Evolutionary conservation across 2,329 filamentous ascomycete species (phyloP).

Genomic region (Arthroderma uncinatum): DNA sequence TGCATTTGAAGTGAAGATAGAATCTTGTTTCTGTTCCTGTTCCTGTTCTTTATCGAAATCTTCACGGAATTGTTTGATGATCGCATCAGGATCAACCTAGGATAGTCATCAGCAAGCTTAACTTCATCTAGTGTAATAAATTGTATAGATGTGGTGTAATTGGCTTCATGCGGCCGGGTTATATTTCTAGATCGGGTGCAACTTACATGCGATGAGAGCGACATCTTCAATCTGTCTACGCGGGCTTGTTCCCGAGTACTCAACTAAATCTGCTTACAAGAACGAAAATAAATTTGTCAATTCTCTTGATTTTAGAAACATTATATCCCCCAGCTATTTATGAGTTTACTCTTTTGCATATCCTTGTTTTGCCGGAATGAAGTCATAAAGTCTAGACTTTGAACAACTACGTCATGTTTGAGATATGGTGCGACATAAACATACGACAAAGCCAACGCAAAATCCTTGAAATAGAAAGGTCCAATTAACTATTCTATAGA

Average conservation of each 20-base stretch:
- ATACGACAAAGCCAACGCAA: background rate
- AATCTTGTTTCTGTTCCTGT: slow-evolving; percentile 20
- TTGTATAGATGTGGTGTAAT: background rate
- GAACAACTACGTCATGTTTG: background rate
- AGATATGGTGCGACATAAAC: background rate
- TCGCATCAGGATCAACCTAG: slow-evolving; percentile 22
- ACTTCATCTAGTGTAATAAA: background rate
- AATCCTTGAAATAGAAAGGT: background rate
- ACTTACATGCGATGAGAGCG: slow-evolving; percentile 10
- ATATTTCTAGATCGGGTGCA: background rate
- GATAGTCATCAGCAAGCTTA: background rate
- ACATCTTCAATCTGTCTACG: slow-evolving; percentile 2
- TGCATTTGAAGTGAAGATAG: slow-evolving; percentile 20
- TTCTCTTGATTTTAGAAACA: background rate
- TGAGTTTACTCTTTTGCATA: background rate
- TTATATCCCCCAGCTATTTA: background rate
- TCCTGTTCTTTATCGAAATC: slow-evolving; percentile 19
- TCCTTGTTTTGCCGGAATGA: background rate
- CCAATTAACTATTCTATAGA: background rate
- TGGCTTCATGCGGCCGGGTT: background rate
- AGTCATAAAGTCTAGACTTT: background rate
- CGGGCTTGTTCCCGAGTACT: background rate
- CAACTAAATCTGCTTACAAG: background rate
- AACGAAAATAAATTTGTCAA: background rate
- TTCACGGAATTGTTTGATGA: slow-evolving; percentile 20